Conservation (phyloP, 805 yeast species). For the Nakazawaea laoshanensis region DNA sequence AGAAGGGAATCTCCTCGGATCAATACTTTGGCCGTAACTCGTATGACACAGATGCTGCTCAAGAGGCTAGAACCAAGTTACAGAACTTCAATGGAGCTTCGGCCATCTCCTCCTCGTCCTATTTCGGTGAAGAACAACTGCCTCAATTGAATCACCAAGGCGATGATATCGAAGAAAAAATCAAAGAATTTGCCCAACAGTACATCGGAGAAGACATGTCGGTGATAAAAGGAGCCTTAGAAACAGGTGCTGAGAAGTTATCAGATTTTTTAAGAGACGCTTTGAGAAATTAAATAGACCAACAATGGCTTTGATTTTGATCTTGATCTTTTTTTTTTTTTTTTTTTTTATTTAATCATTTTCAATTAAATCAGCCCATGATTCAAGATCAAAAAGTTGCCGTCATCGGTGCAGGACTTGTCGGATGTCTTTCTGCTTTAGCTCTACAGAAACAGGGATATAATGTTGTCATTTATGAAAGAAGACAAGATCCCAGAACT, state of each 20-base stretch:
- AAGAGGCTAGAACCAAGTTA: slow-evolving; percentile 76
- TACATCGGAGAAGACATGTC: slow-evolving; percentile 81
- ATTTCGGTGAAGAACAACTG: slow-evolving; percentile 73
- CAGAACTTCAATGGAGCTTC: slow-evolving; percentile 80
- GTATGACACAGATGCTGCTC: slow-evolving; percentile 67
- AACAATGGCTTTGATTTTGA: no score
- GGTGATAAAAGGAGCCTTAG: slow-evolving; percentile 83
- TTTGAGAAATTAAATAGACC: slow-evolving; percentile 36
- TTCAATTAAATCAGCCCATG: no score
- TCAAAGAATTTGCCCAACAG: slow-evolving; percentile 54
- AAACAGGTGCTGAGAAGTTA: slow-evolving; percentile 86
- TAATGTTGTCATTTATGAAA: slow-evolving; percentile 63
- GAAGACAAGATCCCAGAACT: slow-evolving; percentile 58
- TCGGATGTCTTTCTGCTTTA: slow-evolving; percentile 79
- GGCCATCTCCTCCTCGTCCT: slow-evolving; percentile 84
- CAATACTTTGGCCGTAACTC: slow-evolving; percentile 86
- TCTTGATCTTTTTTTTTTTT: neutral
- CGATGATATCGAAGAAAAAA: slow-evolving; percentile 43
- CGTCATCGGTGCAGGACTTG: slow-evolving; percentile 85
- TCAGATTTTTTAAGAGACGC: slow-evolving; percentile 84
- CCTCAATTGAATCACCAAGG: slow-evolving; percentile 19
- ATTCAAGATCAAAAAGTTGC: neutral
- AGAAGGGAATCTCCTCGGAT: slow-evolving; percentile 94
- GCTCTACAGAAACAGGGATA: slow-evolving; percentile 69
- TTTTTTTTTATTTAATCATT: neutral